Evolutionary conservation across 345 rosid genomes (phyloP), one percentile per base, ranked within the genome.

Genomic region (Capsella bursapastoris): DNA sequence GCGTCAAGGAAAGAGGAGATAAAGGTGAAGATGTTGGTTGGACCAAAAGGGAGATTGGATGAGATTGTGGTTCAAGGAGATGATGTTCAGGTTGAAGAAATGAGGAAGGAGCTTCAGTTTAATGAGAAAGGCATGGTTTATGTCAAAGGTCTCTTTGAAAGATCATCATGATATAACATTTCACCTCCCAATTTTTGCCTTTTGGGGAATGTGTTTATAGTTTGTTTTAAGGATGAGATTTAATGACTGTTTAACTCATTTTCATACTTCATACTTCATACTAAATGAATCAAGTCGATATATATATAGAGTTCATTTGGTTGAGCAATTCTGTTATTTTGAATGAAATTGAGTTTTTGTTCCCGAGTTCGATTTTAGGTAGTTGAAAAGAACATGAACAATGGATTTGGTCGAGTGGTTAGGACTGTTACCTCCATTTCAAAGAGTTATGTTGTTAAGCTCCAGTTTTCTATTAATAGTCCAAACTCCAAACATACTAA

Each of bases 1-100:
- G 98, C 98, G 15, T 94, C 98, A 2, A 88, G 98, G 78, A 91
- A 85, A 76, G 97, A 88, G 81, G 89, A 94, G 85, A 89, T 94
- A 49, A 88, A 94, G 76, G 97, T 94, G 63, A 91, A 85, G 81
- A 79, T 90, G 91, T 57, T 87, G 35, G 81, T 91, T 3, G 90
- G 79, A 9, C 87, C 78, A 0, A 85, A 87, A 1, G 91, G 91
- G 31, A 81, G 53, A 4, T 22, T 88, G 64, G 73, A 71, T 4
- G 98, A 91, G 84, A 75, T 91, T 27, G 53, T 91, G 53, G 97
- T 94, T 74, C 97, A 87, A 77, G 98, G 98, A 41, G 98, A 94
- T 78, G 98, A 94, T 70, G 91, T 87, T 69, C 97, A 89, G 43
- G 91, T 94, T 10, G 97, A 94, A 66, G 86, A 88, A 73, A 84